These are phyloP conservation scores for Echium plantagineum DNA, from an alignment of 257 asterid genomes.

Conservation along the genomic window DNA sequence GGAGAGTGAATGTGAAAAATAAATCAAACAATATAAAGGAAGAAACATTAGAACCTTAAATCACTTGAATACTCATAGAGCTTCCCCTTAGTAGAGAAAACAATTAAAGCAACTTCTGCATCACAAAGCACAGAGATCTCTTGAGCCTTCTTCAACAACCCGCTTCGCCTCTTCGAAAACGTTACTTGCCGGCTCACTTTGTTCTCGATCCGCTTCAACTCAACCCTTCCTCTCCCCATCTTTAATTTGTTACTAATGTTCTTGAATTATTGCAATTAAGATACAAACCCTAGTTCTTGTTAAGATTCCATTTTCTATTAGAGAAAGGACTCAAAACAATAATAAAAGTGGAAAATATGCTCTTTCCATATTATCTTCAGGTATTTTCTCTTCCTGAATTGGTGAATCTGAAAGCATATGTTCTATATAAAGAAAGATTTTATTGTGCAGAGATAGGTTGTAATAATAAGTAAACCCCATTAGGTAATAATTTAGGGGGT, in stretches of 20 bases:
- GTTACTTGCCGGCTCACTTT: conserved; percentile 75
- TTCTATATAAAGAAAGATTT: not conserved
- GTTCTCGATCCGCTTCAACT: conserved; percentile 67
- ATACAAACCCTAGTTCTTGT: conserved; percentile 20
- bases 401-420: not conserved
- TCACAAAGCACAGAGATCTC: conserved; percentile 79
- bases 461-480: not conserved
- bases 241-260: not conserved
- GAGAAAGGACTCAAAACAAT: not conserved
- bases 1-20: too few species aligned
- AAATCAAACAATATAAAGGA: not conserved
- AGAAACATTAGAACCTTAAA: conserved; percentile 25
- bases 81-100: conserved; percentile 59
- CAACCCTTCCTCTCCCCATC: conserved; percentile 75
- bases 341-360: conserved; percentile 3
- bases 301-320: not conserved
- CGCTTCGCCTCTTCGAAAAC: conserved; percentile 61
- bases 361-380: not conserved
- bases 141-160: conserved; percentile 61
- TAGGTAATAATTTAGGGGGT: not conserved
- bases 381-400: not conserved
- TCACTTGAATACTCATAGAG: conserved; percentile 52
- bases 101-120: conserved; percentile 63
- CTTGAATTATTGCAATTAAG: not conserved
- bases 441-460: not conserved